A percentile compares a stretch with the other conserved stretches of the same genome.
Conservation (phyloP, 2,329 filamentous ascomycete genomes). For the Pseudophaeomoniella oleicola region DNA sequence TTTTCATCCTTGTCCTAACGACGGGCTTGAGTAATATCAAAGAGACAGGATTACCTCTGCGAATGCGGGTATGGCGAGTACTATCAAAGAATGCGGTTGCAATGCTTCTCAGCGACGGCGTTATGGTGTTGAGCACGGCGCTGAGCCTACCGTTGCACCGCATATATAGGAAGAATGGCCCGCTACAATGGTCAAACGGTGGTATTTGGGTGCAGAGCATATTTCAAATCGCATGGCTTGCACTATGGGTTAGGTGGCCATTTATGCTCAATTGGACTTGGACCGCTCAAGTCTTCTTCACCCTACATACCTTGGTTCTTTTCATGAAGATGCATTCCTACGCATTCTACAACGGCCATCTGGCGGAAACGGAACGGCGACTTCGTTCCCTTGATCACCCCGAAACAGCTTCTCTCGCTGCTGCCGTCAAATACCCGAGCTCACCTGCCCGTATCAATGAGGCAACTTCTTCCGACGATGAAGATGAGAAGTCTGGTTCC, state of each 20-base stretch:
- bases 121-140: conserved; percentile 68
- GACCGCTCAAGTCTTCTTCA: conserved; percentile 92
- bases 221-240: conserved; percentile 66
- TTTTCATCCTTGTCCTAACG: conserved; percentile 93
- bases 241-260: conserved; percentile 70
- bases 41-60: conserved; percentile 77
- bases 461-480: conserved; percentile 8
- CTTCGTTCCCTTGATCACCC: conserved; percentile 68
- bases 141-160: conserved; percentile 61
- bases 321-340: conserved; percentile 99
- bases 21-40: conserved; percentile 87
- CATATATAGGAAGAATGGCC: conserved; percentile 41
- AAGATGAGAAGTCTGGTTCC: conserved; percentile 16
- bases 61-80: conserved; percentile 73
- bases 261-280: conserved; percentile 85
- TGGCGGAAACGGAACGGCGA: conserved; percentile 73
- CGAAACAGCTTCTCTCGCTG: conserved; percentile 48
- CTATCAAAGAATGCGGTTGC: conserved; percentile 85
- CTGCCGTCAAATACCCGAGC: conserved; percentile 63
- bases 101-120: conserved; percentile 63
- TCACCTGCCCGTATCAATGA: conserved; percentile 20
- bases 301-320: conserved; percentile 76
- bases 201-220: conserved; percentile 76
- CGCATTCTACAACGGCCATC: conserved; percentile 92
- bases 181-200: conserved; percentile 56